Evolutionary conservation across 2,329 filamentous ascomycete species (phyloP).

Genomic region (Pyrenophora teres): DNA sequence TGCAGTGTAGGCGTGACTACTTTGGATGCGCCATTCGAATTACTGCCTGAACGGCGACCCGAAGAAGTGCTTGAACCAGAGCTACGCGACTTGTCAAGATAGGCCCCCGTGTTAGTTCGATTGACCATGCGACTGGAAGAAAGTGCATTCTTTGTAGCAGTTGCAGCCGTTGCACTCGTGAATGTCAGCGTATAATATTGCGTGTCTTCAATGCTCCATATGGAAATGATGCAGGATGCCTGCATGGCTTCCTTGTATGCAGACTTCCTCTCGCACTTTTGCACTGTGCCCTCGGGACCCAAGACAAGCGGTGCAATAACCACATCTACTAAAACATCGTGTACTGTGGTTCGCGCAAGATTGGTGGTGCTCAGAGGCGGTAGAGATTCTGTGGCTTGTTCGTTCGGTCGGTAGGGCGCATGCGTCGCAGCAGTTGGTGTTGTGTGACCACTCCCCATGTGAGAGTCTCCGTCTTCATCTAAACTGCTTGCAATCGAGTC

Average conservation of each 20-base stretch:
- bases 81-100: constrained; percentile 41
- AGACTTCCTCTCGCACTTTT: constrained; percentile 20
- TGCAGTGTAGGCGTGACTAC: constrained; percentile 61
- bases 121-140: constrained; percentile 50
- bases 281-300: constrained; percentile 12
- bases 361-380: constrained; percentile 42
- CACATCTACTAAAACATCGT: constrained; percentile 71
- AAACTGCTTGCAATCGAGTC: constrained; percentile 34
- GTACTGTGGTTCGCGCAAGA: constrained; percentile 50
- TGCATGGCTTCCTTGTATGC: constrained; percentile 51
- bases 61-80: constrained; percentile 50
- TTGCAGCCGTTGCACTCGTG: constrained; percentile 58
- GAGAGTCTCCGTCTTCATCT: constrained; percentile 15
- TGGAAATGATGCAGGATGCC: constrained; percentile 76
- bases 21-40: constrained; percentile 45
- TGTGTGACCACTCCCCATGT: constrained; percentile 30
- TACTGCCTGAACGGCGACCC: constrained; percentile 35
- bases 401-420: constrained; percentile 7
- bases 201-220: constrained; percentile 71
- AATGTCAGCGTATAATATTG: constrained; percentile 77
- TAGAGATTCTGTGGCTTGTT: constrained; percentile 16
- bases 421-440: constrained; percentile 35
- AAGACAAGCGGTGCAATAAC: constrained; percentile 58
- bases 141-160: constrained; percentile 15
- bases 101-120: constrained; percentile 43